These are phyloP conservation scores for Amanita exitialis DNA, from an alignment of 768 basidiomycete genomes.

Conservation along the genomic window DNA sequence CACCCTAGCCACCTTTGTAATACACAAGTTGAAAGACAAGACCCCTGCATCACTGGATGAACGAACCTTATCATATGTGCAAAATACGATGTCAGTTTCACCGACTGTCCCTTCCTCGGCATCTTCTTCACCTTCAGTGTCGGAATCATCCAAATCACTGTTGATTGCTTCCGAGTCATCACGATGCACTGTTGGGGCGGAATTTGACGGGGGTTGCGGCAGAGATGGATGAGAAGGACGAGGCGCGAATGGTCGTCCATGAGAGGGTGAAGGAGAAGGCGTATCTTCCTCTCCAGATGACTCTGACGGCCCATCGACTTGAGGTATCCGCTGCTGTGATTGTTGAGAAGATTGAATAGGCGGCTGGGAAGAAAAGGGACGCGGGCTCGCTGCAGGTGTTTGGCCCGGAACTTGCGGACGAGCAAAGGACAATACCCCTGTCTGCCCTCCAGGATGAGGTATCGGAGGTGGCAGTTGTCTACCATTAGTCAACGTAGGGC, in stretches of 20 bases:
- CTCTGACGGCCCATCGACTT: slow-evolving; percentile 73
- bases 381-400: slow-evolving; percentile 4
- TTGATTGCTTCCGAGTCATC: slow-evolving; percentile 83
- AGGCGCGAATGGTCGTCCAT: slow-evolving; percentile 47
- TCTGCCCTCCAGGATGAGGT: slow-evolving; percentile 47
- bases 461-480: slow-evolving; percentile 29
- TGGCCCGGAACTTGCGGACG: slow-evolving; percentile 13
- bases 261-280: slow-evolving; percentile 54
- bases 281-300: slow-evolving; percentile 54
- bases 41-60: slow-evolving; percentile 4
- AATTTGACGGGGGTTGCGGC: slow-evolving; percentile 42
- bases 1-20: slow-evolving; percentile 82
- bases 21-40: slow-evolving; percentile 2
- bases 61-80: slow-evolving; percentile 93
- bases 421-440: slow-evolving; percentile 47
- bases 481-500: slow-evolving; percentile 50
- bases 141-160: slow-evolving; percentile 93
- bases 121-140: slow-evolving; percentile 79
- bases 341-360: slow-evolving; percentile 7
- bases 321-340: slow-evolving; percentile 45
- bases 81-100: slow-evolving; percentile 91
- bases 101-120: slow-evolving; percentile 65
- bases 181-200: slow-evolving; percentile 18
- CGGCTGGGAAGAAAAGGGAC: slow-evolving; percentile 14
- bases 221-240: slow-evolving; percentile 66